phyloP scores from a whole-genome alignment of 208 protist species.

The Phytomonas francai region DNA sequence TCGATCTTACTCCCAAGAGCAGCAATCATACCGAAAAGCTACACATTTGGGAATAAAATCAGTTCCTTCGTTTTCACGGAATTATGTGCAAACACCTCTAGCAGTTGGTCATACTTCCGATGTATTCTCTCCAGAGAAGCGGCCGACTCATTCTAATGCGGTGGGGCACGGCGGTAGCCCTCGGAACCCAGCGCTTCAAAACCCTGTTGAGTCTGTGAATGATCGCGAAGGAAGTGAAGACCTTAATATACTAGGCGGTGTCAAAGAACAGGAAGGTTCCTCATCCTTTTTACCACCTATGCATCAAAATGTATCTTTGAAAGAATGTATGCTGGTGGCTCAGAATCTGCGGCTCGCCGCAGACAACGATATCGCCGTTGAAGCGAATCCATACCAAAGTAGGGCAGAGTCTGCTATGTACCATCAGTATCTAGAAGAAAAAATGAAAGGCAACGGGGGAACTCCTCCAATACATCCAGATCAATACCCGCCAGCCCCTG shows the following conservation, averaged over 20 bases:
- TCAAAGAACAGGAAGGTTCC: background rate
- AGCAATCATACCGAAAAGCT: background rate
- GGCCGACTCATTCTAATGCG: no score
- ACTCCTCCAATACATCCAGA: background rate
- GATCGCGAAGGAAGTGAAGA: background rate
- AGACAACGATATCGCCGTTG: background rate
- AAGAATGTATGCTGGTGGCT: background rate
- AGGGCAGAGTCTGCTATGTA: background rate
- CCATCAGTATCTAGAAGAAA: background rate
- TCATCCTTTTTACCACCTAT: background rate
- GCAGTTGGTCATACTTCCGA: no score
- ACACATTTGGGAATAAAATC: background rate
- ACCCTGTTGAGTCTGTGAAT: background rate
- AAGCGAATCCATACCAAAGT: background rate
- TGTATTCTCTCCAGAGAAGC: no score
- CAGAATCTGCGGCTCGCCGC: background rate
- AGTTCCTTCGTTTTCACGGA: background rate
- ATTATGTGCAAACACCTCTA: no score
- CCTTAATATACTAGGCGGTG: background rate
- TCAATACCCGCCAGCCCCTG: slow-evolving; percentile 35
- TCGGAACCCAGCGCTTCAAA: background rate
- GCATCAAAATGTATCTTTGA: background rate
- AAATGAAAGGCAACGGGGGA: background rate
- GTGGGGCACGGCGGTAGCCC: background rate
- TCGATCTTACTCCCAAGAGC: background rate